Base-by-base conservation (phyloP, 2,329 filamentous ascomycete species). In the Neoscytalidium dimidiatum region DNA sequence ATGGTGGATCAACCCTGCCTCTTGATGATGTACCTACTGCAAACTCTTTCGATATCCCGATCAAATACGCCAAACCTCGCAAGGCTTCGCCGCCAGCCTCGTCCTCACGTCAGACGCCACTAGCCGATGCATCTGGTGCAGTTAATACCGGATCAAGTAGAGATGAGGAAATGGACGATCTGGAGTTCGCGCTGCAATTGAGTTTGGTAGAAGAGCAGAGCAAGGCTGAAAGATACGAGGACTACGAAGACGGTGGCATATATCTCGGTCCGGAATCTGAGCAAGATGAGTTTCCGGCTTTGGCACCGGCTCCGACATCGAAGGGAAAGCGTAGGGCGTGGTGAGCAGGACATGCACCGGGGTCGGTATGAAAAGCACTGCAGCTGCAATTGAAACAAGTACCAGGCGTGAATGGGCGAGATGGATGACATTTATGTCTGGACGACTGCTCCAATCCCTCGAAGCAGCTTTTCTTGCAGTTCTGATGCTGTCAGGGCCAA, bases 141-240 rank as follows among this genome's bases (percentile, higher is more conserved):
- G 76, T 74, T 67, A 78, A 68, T 75, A 79, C 72, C 68, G 77
- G 74, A 28, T 75, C 71, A 70, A 81, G 72, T 69, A 74, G 72
- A 5, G 70, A 70, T 1, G 68, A 77, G 43, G 84, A 87, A 70
- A 75, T 85, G 67, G 81, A 82, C 49, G 87, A 89, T 73, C 71
- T 90, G 33, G 85, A 88, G 66, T 86, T 86, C 71, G 87, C 87
- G 0, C 75, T 89, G 67, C 86, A 87, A 72, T 72, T 89, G 28
- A 89, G 87, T 72, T 77, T 89, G 57, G 86, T 82, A 0, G 86
- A 89, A 70, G 83, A 86, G 69, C 78, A 84, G 71, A 85, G 83
- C 71, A 76, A 79, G 49, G 75, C 74, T 57, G 77, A 77, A 38
- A 19, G 44, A 26, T 48, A 38, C 17, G 51, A 26, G 28, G 51